A percentile compares a stretch with the other conserved stretches of the same genome.
These are phyloP conservation scores for Alternaria tenuissima DNA, from an alignment of 2,329 filamentous ascomycete species.

Conservation along the genomic window DNA sequence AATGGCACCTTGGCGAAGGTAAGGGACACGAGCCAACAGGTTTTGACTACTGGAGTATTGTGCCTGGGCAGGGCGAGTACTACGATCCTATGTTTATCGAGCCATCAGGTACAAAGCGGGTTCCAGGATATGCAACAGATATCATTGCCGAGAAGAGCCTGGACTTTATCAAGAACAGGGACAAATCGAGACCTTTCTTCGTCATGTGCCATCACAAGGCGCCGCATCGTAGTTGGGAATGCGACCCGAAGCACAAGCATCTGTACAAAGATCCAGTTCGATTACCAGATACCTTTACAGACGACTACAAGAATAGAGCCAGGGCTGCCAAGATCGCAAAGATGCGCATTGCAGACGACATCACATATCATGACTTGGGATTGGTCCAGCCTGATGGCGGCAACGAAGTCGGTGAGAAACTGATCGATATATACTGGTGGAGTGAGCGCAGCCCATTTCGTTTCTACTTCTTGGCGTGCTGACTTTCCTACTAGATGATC, in stretches of 20 bases:
- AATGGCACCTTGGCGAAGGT: slow-evolving; percentile 64
- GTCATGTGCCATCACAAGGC: slow-evolving; percentile 67
- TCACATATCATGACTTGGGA: slow-evolving; percentile 61
- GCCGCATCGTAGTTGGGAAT: slow-evolving; percentile 63
- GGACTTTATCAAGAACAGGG: slow-evolving; percentile 29
- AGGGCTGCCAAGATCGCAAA: slow-evolving; percentile 60
- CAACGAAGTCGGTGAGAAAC: slow-evolving; percentile 48
- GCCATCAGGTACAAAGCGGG: slow-evolving; percentile 40
- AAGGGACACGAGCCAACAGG: slow-evolving; percentile 57
- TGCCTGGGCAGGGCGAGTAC: slow-evolving; percentile 63
- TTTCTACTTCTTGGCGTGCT: neutral
- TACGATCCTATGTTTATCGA: slow-evolving; percentile 62
- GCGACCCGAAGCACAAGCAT: slow-evolving; percentile 57
- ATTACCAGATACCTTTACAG: slow-evolving; percentile 61
- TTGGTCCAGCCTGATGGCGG: slow-evolving; percentile 62
- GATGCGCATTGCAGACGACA: slow-evolving; percentile 61
- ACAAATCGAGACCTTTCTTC: slow-evolving; percentile 57
- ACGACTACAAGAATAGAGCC: slow-evolving; percentile 64
- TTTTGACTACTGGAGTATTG: slow-evolving; percentile 56
- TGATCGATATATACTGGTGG: slow-evolving; percentile 18
- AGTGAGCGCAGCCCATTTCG: neutral
- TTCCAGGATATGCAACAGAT: slow-evolving; percentile 60
- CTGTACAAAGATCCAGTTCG: slow-evolving; percentile 58
- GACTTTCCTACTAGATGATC: slow-evolving; percentile 30
- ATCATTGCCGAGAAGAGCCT: slow-evolving; percentile 62